Base-by-base conservation (phyloP, 2,329 filamentous ascomycete species). In the Penicillium sp. region DNA sequence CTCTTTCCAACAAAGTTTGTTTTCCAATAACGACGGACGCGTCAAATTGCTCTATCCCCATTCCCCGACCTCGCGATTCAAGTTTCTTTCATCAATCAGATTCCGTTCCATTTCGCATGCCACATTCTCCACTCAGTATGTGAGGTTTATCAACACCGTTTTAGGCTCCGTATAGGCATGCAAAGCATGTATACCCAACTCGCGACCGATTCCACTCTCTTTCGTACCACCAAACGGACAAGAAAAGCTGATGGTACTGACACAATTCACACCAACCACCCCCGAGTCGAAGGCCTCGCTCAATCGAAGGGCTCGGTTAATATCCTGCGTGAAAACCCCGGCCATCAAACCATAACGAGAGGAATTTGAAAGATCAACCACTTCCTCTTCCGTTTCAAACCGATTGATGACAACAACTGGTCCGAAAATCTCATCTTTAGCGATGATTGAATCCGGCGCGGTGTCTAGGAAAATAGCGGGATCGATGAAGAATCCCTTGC, bases 401-500 rank as follows among this genome's bases (percentile, higher is more conserved):
- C 7, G 32, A 10, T 32, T 22, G 16, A 34, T 34, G 4, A 18
- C 43, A 2, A 31, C 11, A 8, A 29, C 27, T 4, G 43, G 43
- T 3, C 43, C 43, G 10, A 45, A 45, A 4, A 45, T 31, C 5
- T 45, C 43, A 6, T 34, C 29, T 10, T 22, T 45, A 14, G 7
- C 18, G 2, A 45, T 18, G 2, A 5, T 5, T 5, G n/a, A 14
- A 1, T 45, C 43, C 5, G 16, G 9, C 16, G 14, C 13, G 7
- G 29, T n/a, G 11, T 34, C 21, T 4, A 7, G 4, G 4, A 34
- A 21, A 8, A 45, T 31, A 13, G 43, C 34, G 2, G 43, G 27
- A 11, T 39, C 36, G 5, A 39, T 6, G 16, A 18, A 39, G 9
- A 39, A n/a, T 81, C 92, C 93, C 77, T 83, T 72, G 18, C 18